phyloP scores from a whole-genome alignment of 257 asterid species.

The Solanum clarkiae region DNA sequence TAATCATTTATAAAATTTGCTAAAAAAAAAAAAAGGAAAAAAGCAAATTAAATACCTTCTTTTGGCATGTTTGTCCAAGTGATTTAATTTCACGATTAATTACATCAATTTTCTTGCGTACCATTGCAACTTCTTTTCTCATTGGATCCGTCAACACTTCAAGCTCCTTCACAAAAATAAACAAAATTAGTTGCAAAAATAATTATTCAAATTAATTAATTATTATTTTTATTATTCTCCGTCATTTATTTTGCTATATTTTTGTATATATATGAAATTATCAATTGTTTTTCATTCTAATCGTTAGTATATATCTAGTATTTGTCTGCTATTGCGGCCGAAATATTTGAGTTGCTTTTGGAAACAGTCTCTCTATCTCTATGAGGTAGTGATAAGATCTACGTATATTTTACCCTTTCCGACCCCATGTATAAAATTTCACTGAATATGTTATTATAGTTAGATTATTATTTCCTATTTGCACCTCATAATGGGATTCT shows the following conservation, averaged over 20 bases:
- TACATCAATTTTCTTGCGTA: constrained; percentile 55
- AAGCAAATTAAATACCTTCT: constrained; percentile 34
- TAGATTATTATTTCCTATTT: neutral
- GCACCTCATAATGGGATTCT: neutral
- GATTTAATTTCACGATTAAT: constrained; percentile 69
- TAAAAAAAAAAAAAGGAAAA: neutral
- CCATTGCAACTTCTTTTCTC: constrained; percentile 71
- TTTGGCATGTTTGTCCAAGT: constrained; percentile 69
- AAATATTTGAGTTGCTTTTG: too few species aligned
- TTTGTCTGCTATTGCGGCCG: too few species aligned
- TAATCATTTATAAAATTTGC: too few species aligned
- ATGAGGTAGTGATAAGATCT: too few species aligned
- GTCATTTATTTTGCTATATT: too few species aligned
- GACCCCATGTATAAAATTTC: too few species aligned
- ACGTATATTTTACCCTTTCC: too few species aligned
- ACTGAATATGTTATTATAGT: too few species aligned
- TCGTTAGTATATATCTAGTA: too few species aligned
- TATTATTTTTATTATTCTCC: neutral
- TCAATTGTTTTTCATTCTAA: too few species aligned
- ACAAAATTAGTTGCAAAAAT: neutral
- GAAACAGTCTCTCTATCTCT: too few species aligned
- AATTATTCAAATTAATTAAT: neutral
- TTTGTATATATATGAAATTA: too few species aligned
- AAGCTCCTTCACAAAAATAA: constrained; percentile 39
- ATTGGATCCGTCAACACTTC: constrained; percentile 80